These are phyloP conservation scores for Aegilops speltoides DNA, from an alignment of 176 grass and related monocot species.

Conservation along the genomic window DNA sequence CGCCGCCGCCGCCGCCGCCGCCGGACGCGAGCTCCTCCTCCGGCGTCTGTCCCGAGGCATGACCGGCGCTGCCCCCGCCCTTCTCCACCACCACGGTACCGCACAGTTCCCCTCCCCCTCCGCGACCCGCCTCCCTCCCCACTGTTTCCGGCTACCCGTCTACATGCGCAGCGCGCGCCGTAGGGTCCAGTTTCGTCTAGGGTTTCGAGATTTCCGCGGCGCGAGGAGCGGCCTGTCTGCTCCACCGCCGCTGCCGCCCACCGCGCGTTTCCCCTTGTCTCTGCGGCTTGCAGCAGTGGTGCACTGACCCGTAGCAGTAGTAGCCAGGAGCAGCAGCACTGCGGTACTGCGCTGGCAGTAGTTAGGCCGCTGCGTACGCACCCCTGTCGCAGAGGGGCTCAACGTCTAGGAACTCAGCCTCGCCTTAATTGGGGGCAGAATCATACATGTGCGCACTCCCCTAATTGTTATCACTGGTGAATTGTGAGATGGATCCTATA, in stretches of 20 bases:
- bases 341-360: neutral
- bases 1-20: neutral
- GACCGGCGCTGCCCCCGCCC: neutral
- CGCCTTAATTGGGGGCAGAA: neutral
- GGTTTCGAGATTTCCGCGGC: conserved; percentile 13
- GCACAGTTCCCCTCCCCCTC: neutral
- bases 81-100: conserved; percentile 22
- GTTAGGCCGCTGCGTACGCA: neutral
- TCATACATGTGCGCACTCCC: neutral
- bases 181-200: conserved; percentile 8
- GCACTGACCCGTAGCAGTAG: neutral
- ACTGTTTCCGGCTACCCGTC: neutral
- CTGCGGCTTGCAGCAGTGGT: neutral
- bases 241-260: neutral
- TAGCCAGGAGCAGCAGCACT: neutral
- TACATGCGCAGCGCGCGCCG: neutral
- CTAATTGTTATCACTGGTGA: neutral
- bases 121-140: neutral
- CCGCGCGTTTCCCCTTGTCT: neutral
- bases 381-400: neutral
- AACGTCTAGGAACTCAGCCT: neutral
- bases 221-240: neutral
- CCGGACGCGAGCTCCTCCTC: neutral
- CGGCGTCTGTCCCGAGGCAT: neutral
- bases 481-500: neutral